Percentiles rank a stretch among this genome's conserved stretches.
These are phyloP conservation scores for Aspergillus sp. DNA, from an alignment of 2,329 filamentous ascomycete genomes.

Conservation along the genomic window DNA sequence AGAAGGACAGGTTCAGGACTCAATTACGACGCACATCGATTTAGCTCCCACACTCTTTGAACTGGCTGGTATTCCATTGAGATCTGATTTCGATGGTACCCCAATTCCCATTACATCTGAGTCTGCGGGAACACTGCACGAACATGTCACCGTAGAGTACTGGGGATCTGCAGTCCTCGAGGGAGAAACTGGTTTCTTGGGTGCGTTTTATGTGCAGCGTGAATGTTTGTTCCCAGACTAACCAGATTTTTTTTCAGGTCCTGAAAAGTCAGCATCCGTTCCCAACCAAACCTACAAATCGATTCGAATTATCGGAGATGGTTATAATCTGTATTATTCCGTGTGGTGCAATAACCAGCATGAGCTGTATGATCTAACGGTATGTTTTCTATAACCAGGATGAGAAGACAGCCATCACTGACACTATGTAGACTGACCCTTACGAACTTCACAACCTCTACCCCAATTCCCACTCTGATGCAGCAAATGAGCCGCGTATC, in stretches of 20 bases:
- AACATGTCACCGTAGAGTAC: slow-evolving; percentile 57
- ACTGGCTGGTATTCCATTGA: slow-evolving; percentile 34
- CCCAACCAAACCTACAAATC: slow-evolving; percentile 39
- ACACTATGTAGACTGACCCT: slow-evolving; percentile 24
- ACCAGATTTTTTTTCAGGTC: slow-evolving; percentile 6
- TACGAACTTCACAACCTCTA: slow-evolving; percentile 34
- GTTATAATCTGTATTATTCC: slow-evolving; percentile 36
- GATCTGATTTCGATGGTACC: slow-evolving; percentile 53
- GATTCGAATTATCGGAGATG: slow-evolving; percentile 27
- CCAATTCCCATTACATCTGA: slow-evolving; percentile 42
- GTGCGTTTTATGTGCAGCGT: slow-evolving; percentile 10
- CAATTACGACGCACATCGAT: slow-evolving; percentile 60
- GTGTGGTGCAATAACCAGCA: slow-evolving; percentile 40
- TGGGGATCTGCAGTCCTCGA: slow-evolving; percentile 43
- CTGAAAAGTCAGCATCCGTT: slow-evolving; percentile 11
- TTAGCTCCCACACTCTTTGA: slow-evolving; percentile 57
- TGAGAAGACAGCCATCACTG: neutral
- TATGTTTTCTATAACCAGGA: slow-evolving; percentile 6
- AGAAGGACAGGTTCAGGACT: slow-evolving; percentile 34
- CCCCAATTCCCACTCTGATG: neutral
- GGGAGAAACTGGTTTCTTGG: slow-evolving; percentile 21
- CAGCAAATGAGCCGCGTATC: neutral
- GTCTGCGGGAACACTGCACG: slow-evolving; percentile 31
- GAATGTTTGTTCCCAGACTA: neutral
- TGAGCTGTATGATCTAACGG: slow-evolving; percentile 35